Evolutionary conservation across 2,329 filamentous ascomycete species (phyloP), one percentile per base, ranked within the genome.

Genomic region (Fusarium newnesense): DNA sequence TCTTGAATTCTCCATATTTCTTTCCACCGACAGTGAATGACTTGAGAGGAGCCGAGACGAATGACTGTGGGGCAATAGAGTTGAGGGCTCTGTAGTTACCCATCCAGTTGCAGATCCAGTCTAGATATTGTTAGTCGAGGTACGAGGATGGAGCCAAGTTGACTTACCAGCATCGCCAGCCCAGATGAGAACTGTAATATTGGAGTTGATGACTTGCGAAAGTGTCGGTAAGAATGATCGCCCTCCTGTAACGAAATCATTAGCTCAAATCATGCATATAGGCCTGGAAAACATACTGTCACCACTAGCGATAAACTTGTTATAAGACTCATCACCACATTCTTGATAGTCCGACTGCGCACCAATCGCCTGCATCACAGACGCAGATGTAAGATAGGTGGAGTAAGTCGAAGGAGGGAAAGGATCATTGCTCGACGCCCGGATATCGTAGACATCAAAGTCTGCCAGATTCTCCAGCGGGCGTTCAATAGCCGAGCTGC

Each of bases 41-140:
- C 64, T n/a, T 85, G 68, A n/a, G 75, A 19, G 63, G 32, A 5
- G 63, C 64, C 1, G 63, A 64, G 8, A 57, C 73, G 69, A 90
- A 89, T 5, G 81, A 32, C 13, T 66, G 76, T 0, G 79, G 89
- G 7, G 81, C 79, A 32, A 89, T 80, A 0, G 81, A 80, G 34
- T 88, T 82, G 2, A 86, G 83, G 4, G 83, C 84, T 5, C 78
- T 79, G 24, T 86, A 81, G 37, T 82, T 84, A 9, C 88, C 88
- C 37, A 85, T 79, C 85, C 87, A 89, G 78, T 89, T 90, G 75
- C 87, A 90, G 52, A 89, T 87, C 80, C 84, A 89, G 73, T 90
- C 88, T 76, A n/a, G 2, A 28, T 3, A 9, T 9, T 21, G 16
- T 43, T 30, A 59, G n/a, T 19, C 5, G 10, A n/a, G n/a, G n/a